Base-by-base conservation (phyloP, 2,329 filamentous ascomycete genomes). In the Pestalotiopsis sp. region DNA sequence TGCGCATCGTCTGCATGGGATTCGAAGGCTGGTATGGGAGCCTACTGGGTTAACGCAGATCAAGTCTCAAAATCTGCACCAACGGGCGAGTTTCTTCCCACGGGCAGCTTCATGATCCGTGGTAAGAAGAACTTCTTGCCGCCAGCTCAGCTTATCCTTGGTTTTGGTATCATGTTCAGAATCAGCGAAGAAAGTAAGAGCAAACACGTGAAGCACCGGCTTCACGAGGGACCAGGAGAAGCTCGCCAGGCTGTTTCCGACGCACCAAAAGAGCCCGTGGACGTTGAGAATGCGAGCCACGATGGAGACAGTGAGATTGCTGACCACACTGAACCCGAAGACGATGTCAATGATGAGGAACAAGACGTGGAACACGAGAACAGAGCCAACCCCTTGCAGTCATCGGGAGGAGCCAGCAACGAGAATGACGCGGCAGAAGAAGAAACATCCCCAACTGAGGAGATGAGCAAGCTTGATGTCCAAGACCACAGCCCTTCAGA, bases 1-100 rank as follows among this genome's bases (percentile, higher is more conserved):
- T 93, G 93, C 71, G 92, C 93, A 9, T 98, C 94, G 1, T 91
- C 86, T 68, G 96, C 95, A 0, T 99, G 96, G 96, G 96, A 98
- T 70, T 95, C 93, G 1, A 99, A 99, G 80, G 95, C 95, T 9
- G 90, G 94, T 17, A 97, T 98, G 93, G 92, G 93, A 20, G 95
- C 95, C 9, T 99, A 93, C 92, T 99, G 96, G 96, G 95, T 97
- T 0, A 90, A 91, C 70, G 92, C 93, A 2, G 91, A 95, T 66
- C 95, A 98, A 78, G 93, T 99, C 0, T 94, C 93, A 11, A 98
- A 98, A 81, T 93, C 90, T 41, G 91, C 92, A 0, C 86, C 90
- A 0, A 90, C 88, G 0, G 95, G 95, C 27, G 95, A 97, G 73
- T 95, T 93, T 74, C 81, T 99, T 6, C 88, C 90, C 0, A 85